phyloP scores from a whole-genome alignment of 177 flowering plant genomes.

The Tripterygium wilfordii region DNA sequence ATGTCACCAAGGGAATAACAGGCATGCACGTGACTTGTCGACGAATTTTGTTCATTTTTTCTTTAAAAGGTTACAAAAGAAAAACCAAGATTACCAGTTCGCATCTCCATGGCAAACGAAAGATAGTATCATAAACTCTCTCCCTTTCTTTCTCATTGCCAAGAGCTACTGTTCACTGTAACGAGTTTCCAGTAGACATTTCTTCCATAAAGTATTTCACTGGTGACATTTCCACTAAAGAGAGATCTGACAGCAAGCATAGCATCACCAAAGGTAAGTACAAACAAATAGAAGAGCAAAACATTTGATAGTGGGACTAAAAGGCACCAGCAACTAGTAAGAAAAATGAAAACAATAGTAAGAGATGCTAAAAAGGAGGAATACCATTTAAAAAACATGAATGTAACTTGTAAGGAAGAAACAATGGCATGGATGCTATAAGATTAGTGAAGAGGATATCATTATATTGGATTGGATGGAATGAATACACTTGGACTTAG shows the following conservation, averaged over 20 bases:
- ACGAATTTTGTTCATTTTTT: not conserved
- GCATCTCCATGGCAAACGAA: slow-evolving; percentile 98
- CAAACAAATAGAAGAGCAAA: not conserved
- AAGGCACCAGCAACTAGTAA: not conserved
- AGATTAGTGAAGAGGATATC: no score
- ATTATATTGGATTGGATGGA: no score
- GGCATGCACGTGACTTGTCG: no score
- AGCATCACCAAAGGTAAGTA: not conserved
- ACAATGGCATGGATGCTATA: no score
- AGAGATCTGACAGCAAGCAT: slow-evolving; percentile 31
- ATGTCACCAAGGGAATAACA: no score
- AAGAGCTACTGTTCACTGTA: slow-evolving; percentile 60
- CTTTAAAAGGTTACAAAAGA: slow-evolving; percentile 4
- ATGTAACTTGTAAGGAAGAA: no score
- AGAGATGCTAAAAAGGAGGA: no score
- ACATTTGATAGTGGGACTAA: not conserved
- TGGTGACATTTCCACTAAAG: slow-evolving; percentile 58
- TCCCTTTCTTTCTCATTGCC: slow-evolving; percentile 92
- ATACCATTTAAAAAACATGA: no score
- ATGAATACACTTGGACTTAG: no score
- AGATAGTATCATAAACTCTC: slow-evolving; percentile 91
- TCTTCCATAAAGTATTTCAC: slow-evolving; percentile 74
- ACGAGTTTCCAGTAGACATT: slow-evolving; percentile 66
- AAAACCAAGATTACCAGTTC: slow-evolving; percentile 64
- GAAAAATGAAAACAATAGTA: no score